Evolutionary conservation across 176 grass and related monocot species (phyloP).

Genomic region (Phoenix dactylifera): DNA sequence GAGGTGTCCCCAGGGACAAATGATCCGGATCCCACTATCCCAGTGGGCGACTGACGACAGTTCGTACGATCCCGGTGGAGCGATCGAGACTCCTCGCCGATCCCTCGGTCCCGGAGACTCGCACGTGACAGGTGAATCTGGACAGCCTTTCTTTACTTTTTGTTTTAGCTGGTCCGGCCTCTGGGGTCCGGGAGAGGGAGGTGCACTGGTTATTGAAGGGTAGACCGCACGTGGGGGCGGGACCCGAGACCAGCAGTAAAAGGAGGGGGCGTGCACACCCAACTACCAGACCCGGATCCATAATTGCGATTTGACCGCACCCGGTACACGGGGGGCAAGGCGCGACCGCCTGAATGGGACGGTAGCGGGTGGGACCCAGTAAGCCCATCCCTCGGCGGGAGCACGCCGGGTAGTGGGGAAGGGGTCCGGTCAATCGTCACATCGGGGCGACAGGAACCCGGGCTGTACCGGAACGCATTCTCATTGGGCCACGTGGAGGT

Average conservation of each 20-base stretch:
- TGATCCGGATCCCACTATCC: no score
- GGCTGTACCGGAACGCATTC: not conserved
- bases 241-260: no score
- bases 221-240: no score
- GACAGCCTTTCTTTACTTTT: no score
- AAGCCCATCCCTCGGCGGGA: conserved; percentile 7
- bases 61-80: conserved; percentile 4
- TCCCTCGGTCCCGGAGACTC: conserved; percentile 1
- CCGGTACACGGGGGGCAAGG: not conserved
- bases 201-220: no score
- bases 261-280: no score
- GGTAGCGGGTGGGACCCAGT: conserved; percentile 16
- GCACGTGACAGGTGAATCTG: no score
- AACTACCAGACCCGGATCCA: conserved; percentile 14
- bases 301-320: conserved; percentile 22
- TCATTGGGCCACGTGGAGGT: conserved; percentile 7
- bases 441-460: not conserved
- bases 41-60: no score
- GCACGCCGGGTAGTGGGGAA: not conserved
- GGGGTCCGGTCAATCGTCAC: conserved; percentile 31
- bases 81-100: conserved; percentile 6
- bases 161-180: no score
- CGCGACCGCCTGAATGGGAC: no score
- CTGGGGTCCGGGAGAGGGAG: no score
- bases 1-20: not conserved